Conservation (phyloP, 1,284 basidiomycete species). For the Laetiporus sulphureus region DNA sequence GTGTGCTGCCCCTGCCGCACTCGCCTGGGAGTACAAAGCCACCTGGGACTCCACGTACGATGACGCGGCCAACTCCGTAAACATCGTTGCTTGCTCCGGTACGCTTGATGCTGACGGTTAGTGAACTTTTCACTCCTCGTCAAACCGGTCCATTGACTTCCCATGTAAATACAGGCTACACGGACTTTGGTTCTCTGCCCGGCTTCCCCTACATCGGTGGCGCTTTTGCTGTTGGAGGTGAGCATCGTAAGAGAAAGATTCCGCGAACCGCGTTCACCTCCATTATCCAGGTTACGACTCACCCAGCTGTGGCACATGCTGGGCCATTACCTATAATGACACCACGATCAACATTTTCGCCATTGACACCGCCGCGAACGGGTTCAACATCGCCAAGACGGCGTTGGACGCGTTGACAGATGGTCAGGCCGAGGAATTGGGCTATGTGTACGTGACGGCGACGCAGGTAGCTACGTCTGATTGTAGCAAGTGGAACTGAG, state of each 20-base stretch:
- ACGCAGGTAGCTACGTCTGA: too few relatives aligned
- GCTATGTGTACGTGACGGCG: neutral
- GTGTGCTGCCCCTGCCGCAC: neutral
- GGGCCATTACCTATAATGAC: slow-evolving; percentile 33
- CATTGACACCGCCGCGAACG: slow-evolving; percentile 32
- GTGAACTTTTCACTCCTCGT: too few relatives aligned
- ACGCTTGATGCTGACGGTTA: too few relatives aligned
- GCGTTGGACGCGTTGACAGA: slow-evolving; percentile 39
- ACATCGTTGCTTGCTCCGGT: slow-evolving; percentile 41
- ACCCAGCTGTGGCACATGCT: slow-evolving; percentile 40
- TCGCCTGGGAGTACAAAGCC: neutral
- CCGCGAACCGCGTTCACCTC: slow-evolving; percentile 13
- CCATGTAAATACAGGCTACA: slow-evolving; percentile 37
- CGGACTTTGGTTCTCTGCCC: slow-evolving; percentile 40
- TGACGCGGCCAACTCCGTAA: slow-evolving; percentile 23
- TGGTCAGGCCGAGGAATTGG: slow-evolving; percentile 24
- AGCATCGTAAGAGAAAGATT: too few relatives aligned
- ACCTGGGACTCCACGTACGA: slow-evolving; percentile 38
- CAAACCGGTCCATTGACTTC: neutral
- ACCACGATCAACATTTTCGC: slow-evolving; percentile 34
- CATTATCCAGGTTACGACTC: slow-evolving; percentile 30
- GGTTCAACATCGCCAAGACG: slow-evolving; percentile 33
- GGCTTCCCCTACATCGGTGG: slow-evolving; percentile 44
- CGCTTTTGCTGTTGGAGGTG: slow-evolving; percentile 33
- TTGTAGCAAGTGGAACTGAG: too few relatives aligned